Percentiles rank a stretch among this genome's conserved stretches.
phyloP scores from a whole-genome alignment of 208 protist genomes.

The Pavlovales sp. region DNA sequence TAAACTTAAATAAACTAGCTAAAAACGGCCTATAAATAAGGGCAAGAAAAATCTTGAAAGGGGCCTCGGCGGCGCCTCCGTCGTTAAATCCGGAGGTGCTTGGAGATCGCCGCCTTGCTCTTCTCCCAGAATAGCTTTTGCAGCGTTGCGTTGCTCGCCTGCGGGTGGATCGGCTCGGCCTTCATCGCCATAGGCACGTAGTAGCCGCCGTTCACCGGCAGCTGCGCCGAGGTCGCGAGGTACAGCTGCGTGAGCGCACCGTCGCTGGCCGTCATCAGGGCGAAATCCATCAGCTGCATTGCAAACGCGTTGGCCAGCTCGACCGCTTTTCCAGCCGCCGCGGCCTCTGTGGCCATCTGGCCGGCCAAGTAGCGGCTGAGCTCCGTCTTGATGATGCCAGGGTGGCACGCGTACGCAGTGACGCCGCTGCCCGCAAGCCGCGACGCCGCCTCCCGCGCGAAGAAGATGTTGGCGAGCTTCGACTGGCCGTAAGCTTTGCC shows the following conservation, averaged over 20 bases:
- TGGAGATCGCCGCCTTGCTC: not conserved
- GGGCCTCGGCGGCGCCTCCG: too few relatives aligned
- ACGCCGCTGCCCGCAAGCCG: too few relatives aligned
- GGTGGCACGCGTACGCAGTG: not conserved
- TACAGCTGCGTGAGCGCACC: not conserved
- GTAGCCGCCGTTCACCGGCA: not conserved
- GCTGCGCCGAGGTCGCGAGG: not conserved
- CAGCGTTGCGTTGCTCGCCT: not conserved
- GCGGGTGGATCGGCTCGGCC: not conserved
- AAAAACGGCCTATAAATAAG: too few relatives aligned
- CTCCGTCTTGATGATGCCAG: not conserved
- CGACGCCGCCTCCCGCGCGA: slow-evolving; percentile 17
- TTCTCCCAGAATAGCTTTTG: not conserved
- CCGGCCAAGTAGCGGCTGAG: not conserved
- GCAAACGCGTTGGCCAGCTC: not conserved
- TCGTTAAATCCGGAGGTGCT: too few relatives aligned
- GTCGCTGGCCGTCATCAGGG: not conserved
- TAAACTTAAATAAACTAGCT: too few relatives aligned
- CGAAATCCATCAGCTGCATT: not conserved
- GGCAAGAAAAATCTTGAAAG: too few relatives aligned
- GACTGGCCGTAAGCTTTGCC: slow-evolving; percentile 33
- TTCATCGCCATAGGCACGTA: too few relatives aligned
- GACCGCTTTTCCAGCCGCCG: too few relatives aligned
- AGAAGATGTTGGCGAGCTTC: slow-evolving; percentile 41
- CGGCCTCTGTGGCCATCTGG: not conserved